Percentiles rank a stretch among this genome's conserved stretches.
Evolutionary conservation across 768 basidiomycete species (phyloP).

Genomic region (Russula olivacea): DNA sequence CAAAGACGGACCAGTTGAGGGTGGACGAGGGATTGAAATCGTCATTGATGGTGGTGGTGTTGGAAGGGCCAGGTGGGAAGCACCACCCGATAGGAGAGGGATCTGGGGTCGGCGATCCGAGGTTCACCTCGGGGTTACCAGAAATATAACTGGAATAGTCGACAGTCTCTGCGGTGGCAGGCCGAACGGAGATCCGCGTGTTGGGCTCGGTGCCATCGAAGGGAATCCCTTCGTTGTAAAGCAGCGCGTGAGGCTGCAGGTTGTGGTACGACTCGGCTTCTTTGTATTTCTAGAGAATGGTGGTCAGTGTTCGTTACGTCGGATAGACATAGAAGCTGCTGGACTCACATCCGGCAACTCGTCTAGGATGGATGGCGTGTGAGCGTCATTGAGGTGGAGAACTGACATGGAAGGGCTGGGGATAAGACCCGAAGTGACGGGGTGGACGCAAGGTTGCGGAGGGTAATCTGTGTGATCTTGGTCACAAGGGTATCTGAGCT

Average conservation of each 20-base stretch:
- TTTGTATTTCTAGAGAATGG: conserved; percentile 10
- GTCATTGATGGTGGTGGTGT: neutral
- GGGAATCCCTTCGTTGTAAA: neutral
- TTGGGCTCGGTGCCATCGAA: conserved; percentile 3
- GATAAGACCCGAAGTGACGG: neutral
- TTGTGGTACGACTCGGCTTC: conserved; percentile 11
- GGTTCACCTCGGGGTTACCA: conserved; percentile 15
- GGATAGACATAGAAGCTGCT: neutral
- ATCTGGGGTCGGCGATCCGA: neutral
- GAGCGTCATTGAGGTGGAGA: conserved; percentile 1
- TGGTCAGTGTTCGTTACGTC: neutral
- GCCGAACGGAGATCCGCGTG: neutral
- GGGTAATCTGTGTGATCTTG: neutral
- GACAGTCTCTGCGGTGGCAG: neutral
- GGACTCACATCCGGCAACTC: conserved; percentile 12
- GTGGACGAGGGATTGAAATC: neutral
- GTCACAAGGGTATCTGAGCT: conserved; percentile 8
- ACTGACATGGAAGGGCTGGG: conserved; percentile 15
- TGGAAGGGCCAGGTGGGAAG: neutral
- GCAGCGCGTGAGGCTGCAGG: neutral
- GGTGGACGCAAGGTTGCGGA: conserved; percentile 5
- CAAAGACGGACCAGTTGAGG: neutral
- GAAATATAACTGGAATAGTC: conserved; percentile 14
- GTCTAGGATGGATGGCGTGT: neutral
- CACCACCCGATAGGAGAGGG: neutral